Base-by-base conservation (phyloP, 768 basidiomycete species). In the Termitomyces sp. region DNA sequence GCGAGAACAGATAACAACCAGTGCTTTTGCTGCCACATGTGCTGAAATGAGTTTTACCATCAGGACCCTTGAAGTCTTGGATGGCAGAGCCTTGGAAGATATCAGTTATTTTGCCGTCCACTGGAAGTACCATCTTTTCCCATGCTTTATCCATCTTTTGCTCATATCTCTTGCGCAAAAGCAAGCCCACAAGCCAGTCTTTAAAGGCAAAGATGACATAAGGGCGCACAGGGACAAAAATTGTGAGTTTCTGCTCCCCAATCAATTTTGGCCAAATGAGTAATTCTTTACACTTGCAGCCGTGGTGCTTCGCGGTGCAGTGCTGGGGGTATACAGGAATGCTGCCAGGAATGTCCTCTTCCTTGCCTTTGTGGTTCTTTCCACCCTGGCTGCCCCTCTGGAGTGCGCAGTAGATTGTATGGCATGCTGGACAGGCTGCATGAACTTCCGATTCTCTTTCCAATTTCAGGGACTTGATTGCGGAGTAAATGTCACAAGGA, bases 151-250 rank as follows among this genome's bases (percentile, higher is more conserved):
- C 66, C 65, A 71, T 64, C 32, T 55, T 49, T 29, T 53, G 46
- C 49, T 71, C 63, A 27, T 61, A 60, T 9, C 66, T 67, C 18
- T 62, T 56, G 3, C 63, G 57, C 1, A 57, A 54, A 27, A 71
- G 57, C n/a, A 71, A 43, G 5, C 60, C 31, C 2, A 59, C 64
- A n/a, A 71, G 5, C 70, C 68, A 71, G 54, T 69, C 65, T 20
- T 65, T 60, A 49, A 71, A 61, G 44, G 65, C 61, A 31, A 63
- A 67, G 8, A 52, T 58, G 22, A 69, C 52, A 54, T 59, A 69
- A 10, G 63, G 60, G 14, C 57, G 59, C 24, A 68, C 61, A 4
- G 63, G 68, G 12, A 34, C n/a, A n/a, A n/a, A n/a, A n/a, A n/a
- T n/a, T n/a, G n/a, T n/a, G n/a, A n/a, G n/a, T n/a, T n/a, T n/a